Evolutionary conservation across 331 rosid species (phyloP).

Genomic region (Cydonia oblonga): DNA sequence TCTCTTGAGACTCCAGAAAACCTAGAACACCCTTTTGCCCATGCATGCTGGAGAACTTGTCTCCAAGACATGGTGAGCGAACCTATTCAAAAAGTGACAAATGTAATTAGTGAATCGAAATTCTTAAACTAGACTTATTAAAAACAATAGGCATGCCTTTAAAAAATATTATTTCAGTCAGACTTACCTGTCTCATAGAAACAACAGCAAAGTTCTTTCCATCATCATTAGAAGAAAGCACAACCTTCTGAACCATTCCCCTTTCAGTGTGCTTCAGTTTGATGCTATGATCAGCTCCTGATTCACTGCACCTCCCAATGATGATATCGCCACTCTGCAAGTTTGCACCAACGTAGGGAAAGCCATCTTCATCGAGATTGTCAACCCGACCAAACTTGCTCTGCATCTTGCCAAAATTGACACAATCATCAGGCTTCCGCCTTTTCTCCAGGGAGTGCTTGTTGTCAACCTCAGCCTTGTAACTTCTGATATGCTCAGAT

Average conservation of each 20-base stretch:
- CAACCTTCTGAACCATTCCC: slow-evolving; percentile 90
- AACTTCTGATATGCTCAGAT: slow-evolving; percentile 82
- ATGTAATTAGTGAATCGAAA: background rate
- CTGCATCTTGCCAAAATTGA: slow-evolving; percentile 75
- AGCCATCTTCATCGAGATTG: slow-evolving; percentile 89
- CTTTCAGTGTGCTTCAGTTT: slow-evolving; percentile 87
- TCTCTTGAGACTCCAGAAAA: slow-evolving; percentile 80
- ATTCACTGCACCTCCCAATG: slow-evolving; percentile 78
- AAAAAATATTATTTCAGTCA: background rate
- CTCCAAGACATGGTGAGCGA: slow-evolving; percentile 86
- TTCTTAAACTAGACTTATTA: background rate
- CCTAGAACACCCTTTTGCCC: slow-evolving; percentile 98
- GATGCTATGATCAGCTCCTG: slow-evolving; percentile 77
- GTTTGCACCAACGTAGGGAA: slow-evolving; percentile 79
- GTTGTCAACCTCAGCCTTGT: slow-evolving; percentile 80
- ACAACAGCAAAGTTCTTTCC: slow-evolving; percentile 89
- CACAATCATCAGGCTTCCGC: slow-evolving; percentile 61
- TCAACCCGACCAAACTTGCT: slow-evolving; percentile 88
- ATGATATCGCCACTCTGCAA: slow-evolving; percentile 84
- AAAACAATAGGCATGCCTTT: background rate
- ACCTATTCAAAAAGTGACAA: slow-evolving; percentile 37
- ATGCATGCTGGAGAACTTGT: slow-evolving; percentile 97
- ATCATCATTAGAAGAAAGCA: slow-evolving; percentile 84
- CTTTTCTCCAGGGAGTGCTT: slow-evolving; percentile 61
- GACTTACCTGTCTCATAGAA: slow-evolving; percentile 73